Percentiles rank a stretch among this genome's conserved stretches.
Conservation (phyloP, 1,284 basidiomycete genomes). For the Papiliotrema laurentii region DNA sequence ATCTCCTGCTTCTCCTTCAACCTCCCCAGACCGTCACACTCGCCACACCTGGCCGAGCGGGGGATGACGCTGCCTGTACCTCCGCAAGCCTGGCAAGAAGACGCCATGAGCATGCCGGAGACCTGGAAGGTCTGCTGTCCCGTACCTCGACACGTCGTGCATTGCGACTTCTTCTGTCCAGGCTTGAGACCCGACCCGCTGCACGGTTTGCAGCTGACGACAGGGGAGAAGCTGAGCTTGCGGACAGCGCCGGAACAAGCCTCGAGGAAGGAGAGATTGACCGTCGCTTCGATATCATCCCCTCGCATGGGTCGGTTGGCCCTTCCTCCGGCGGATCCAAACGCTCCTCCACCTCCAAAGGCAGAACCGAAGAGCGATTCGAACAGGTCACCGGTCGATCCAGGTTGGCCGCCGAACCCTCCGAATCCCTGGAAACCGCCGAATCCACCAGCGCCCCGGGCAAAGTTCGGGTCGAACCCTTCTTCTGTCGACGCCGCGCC, state of each 20-base stretch:
- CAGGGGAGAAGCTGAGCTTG: constrained; percentile 71
- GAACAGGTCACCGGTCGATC: constrained; percentile 66
- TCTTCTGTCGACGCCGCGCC: constrained; percentile 90
- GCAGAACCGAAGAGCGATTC: constrained; percentile 79
- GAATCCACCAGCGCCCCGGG: constrained; percentile 60
- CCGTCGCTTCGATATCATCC: constrained; percentile 73
- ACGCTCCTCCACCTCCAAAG: constrained; percentile 42
- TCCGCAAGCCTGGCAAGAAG: constrained; percentile 77
- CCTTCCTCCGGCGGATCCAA: constrained; percentile 49
- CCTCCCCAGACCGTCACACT: constrained; percentile 83
- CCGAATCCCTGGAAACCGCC: constrained; percentile 65
- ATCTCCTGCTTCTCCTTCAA: constrained; percentile 75
- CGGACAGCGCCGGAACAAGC: constrained; percentile 85
- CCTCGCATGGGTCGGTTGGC: constrained; percentile 58
- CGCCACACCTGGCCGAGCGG: constrained; percentile 69
- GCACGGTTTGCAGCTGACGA: constrained; percentile 81
- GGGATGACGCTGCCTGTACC: constrained; percentile 82
- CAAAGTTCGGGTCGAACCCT: constrained; percentile 86
- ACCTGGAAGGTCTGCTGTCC: constrained; percentile 89
- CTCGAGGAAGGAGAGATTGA: constrained; percentile 83
- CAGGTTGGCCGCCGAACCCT: constrained; percentile 59
- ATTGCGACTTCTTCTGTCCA: constrained; percentile 78
- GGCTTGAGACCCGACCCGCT: constrained; percentile 80
- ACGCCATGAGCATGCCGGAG: constrained; percentile 97
- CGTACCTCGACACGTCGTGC: constrained; percentile 75